A percentile compares a stretch with the other conserved stretches of the same genome.
phyloP scores from a whole-genome alignment of 2,329 filamentous ascomycete species.

The Eurotiales sp. region DNA sequence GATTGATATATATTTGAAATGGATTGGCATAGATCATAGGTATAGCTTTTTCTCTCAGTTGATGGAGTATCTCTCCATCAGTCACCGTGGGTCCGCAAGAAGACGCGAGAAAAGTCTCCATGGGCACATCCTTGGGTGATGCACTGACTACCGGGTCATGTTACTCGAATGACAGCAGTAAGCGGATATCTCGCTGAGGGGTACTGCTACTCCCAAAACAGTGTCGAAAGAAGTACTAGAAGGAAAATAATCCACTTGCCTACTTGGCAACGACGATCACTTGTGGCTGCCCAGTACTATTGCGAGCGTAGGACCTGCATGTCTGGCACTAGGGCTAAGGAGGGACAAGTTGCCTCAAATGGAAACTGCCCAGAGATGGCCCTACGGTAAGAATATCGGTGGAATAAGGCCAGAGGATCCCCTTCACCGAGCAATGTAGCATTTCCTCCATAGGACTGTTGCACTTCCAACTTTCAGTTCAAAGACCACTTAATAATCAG shows the following conservation, averaged over 20 bases:
- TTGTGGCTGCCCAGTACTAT: not conserved
- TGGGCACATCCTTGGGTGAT: not conserved
- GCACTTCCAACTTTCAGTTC: no score
- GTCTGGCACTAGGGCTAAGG: not conserved
- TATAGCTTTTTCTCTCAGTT: no score
- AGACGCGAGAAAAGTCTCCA: no score
- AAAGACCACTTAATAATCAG: no score
- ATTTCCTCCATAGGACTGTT: no score
- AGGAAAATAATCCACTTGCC: not conserved
- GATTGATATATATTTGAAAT: not conserved
- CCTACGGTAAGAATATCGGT: no score
- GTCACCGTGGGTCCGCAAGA: no score
- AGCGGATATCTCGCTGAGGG: not conserved
- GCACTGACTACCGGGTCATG: not conserved
- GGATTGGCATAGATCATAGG: no score
- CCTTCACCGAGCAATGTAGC: no score
- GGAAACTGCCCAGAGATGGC: not conserved
- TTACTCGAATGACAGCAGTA: not conserved
- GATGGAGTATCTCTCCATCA: no score
- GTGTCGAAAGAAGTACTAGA: not conserved
- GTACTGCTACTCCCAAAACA: not conserved
- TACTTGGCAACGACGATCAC: slow-evolving; percentile 1
- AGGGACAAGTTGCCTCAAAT: not conserved
- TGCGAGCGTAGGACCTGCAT: not conserved
- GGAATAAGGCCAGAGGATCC: no score